Base-by-base conservation (phyloP, 1,139 yeast species). In the Nadsonia commutata region DNA sequence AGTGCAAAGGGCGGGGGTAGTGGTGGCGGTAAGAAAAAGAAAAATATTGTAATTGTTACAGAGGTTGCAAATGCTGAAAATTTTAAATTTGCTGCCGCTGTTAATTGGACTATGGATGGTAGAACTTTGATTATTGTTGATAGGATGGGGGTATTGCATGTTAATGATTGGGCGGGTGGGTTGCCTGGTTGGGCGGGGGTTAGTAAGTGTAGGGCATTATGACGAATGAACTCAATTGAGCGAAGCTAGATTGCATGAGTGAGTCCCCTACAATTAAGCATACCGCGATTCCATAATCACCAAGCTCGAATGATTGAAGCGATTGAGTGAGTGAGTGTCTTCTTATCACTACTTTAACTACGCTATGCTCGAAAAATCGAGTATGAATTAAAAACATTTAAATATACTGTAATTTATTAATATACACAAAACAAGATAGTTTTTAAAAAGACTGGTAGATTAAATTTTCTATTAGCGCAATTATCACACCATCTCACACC, bases 81-180 rank as follows among this genome's bases (percentile, higher is more conserved):
- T 80, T 48, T 72, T 65, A 43, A 67, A 72, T 39, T 38, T 55
- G 74, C 93, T 2, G 95, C 95, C 0, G 70, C 90, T 1, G 60
- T 86, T 47, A 64, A 71, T 44, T 88, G 85, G 56, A 78, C 88
- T 23, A 70, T 76, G 2, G 85, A 82, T 55, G 96, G 97, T 0
- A 88, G 88, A 40, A 78, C 77, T 49, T 66, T 88, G 18, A 79
- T 76, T 51, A 70, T 77, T 3, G 71, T 85, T 11, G 97, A 88
- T 59, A 66, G 95, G 37, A 83, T 81, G 53, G 96, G 96, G 0
- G 62, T 76, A 1, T 65, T 86, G 42, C 76, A 78, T 51, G 74
- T 85, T 20, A 84, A 82, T 54, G 96, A 88, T 59, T 88, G 85
- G 60, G 83, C 94, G 16, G 88, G 86, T 44, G 95, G 94, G 3